Evolutionary conservation across 139 green algal genomes (phyloP), one percentile per base, ranked within the genome.

Genomic region (Marvania coccoides): DNA sequence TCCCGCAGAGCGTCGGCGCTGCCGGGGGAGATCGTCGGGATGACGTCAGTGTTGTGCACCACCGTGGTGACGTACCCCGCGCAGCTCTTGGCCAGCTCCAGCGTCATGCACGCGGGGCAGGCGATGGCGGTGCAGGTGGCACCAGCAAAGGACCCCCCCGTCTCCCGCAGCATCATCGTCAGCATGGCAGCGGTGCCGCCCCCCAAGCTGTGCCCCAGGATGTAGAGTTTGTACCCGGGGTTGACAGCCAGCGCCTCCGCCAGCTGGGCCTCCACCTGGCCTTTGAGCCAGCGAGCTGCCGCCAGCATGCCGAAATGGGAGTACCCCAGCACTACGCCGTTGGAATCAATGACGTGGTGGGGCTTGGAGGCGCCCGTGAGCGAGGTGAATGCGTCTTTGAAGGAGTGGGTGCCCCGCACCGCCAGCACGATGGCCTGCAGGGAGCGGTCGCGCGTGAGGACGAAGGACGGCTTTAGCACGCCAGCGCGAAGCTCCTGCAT

Each of bases 221-320:
- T 58, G 23, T 51, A 42, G 8, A 71, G 47, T 6, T 48, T 19
- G 58, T 69, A 83, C 5, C 70, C 63, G 66, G 74, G 28, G 54
- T 84, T 70, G 6, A 48, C 60, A 36, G 23, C 57, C 47, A 94
- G 48, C 2, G 87, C 89, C 15, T 55, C 9, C 40, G 69, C 37
- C 69, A 93, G 61, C 29, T 82, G 65, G 19, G 60, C 42, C 28
- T 74, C 62, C 3, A 71, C 62, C 42, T 80, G 68, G 14, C 33
- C 24, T 60, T 82, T 66, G 42, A 95, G 67, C 86, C 89, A 95
- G 0, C 89, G 71, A 15, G 90, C 90, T 2, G 83, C 87, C 39
- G 90, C 89, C 63, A 96, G 79, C 90, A 96, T 96, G 68, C 89
- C 89, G 65, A 92, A 86, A 76, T 96, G 90, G 26, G 65, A 81